Evolutionary conservation across 2,329 filamentous ascomycete genomes (phyloP), one percentile per base, ranked within the genome.

Genomic region (Beauveria scarabaeidicola): DNA sequence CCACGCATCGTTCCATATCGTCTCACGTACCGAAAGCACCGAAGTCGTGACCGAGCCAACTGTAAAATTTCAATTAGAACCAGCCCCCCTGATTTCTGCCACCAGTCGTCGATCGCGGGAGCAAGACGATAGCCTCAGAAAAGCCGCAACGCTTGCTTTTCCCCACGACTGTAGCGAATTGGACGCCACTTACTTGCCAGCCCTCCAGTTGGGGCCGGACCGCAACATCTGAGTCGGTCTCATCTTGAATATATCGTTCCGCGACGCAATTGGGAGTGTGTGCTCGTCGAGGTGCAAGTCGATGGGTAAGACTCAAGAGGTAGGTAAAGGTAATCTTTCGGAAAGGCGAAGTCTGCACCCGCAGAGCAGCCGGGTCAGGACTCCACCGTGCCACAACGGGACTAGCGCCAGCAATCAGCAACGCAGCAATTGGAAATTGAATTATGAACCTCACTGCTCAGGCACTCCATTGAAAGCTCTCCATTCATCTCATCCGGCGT

Each of bases 41-140:
- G 88, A 89, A 93, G 74, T 76, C 76, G 67, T 61, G 60, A 51
- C 89, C 89, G 61, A 92, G 77, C 75, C 79, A 91, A 73, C 89
- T 92, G 68, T 66, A 64, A 21, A 62, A 58, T 50, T 11, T 7
- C 46, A 47, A 62, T 74, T 64, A 73, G 72, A 62, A 61, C 52
- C 19, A 7, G 15, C 25, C 44, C 25, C 15, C 6, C 8, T 15
- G 1, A 36, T 40, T 25, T 3, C 3, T 19, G 32, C n/a, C 17
- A 8, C 50, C 7, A 27, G 9, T 13, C 3, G 10, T 29, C 38
- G 46, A 38, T 44, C 38, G 38, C 19, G 25, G 36, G 21, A 51
- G 38, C 44, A 43, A 13, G 9, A 10, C 21, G 15, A 43, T 29
- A 38, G 23, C 25, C 36, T 29, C 51, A 47, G 58, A 73, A 72